Percentiles rank a stretch among this genome's conserved stretches.
phyloP scores from a whole-genome alignment of 192 early-diverging fungal genomes.

The Mortierella claussenii region DNA sequence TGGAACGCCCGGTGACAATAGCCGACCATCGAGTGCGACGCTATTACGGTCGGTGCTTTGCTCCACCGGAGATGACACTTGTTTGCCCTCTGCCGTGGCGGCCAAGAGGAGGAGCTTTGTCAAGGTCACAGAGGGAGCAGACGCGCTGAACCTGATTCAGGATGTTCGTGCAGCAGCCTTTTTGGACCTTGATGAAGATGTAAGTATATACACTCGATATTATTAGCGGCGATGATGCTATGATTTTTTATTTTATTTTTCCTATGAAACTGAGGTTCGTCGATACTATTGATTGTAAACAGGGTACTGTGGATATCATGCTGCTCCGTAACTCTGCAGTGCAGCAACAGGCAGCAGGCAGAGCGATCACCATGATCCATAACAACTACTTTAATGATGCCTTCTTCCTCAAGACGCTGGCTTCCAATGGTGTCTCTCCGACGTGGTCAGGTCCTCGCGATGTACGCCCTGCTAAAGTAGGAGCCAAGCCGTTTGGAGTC shows the following conservation, averaged over 20 bases:
- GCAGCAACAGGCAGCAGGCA: constrained; percentile 53
- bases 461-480: constrained; percentile 18
- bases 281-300: constrained; percentile 9
- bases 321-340: constrained; percentile 62
- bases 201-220: constrained; percentile 49
- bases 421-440: constrained; percentile 75
- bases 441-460: constrained; percentile 59
- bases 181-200: constrained; percentile 93
- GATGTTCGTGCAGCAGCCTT: constrained; percentile 75
- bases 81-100: constrained; percentile 52
- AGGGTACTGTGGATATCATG: constrained; percentile 87
- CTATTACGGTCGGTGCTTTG: constrained; percentile 78
- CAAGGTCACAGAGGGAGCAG: constrained; percentile 72
- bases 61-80: constrained; percentile 45
- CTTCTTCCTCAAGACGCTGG: constrained; percentile 89
- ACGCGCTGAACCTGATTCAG: constrained; percentile 60
- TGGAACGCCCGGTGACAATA: constrained; percentile 47
- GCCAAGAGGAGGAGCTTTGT: constrained; percentile 71
- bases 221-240: background rate
- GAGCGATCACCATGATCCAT: constrained; percentile 68
- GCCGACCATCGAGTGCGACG: constrained; percentile 62
- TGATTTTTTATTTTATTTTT: background rate
- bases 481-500: constrained; percentile 79
- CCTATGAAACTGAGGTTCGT: background rate
- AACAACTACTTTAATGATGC: constrained; percentile 96